Evolutionary conservation across 2,329 filamentous ascomycete genomes (phyloP), one percentile per base, ranked within the genome.

Genomic region (Macrophomina phaseolina): DNA sequence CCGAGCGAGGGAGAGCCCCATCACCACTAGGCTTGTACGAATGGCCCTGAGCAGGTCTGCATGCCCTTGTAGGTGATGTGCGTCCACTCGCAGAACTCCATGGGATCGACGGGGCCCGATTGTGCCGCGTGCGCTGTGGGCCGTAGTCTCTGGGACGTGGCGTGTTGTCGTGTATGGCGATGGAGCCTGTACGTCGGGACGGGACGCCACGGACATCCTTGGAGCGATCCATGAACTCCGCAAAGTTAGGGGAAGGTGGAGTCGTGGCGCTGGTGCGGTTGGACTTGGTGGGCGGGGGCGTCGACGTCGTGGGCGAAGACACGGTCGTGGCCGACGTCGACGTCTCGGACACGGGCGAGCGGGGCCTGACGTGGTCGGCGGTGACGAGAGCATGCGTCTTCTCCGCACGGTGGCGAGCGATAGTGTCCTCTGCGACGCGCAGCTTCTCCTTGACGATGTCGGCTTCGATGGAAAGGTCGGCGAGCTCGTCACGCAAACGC

Each of bases 361-460:
- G 90, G 40, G 84, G 82, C 65, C 81, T 80, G 48, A 81, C 76
- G 40, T 79, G 81, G 68, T 82, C 83, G 63, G 82, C 81, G 49
- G 81, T 80, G 58, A 85, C 73, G 6, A 84, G 79, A 66, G 82
- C 79, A 42, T 77, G 79, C 52, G 84, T 82, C 73, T 85, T 86
- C 72, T 82, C 81, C 68, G 82, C 81, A 69, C 83, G 80, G 70
- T 84, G 80, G 32, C 81, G 77, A 67, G 85, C 81, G 34, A 83
- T 80, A 9, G 80, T 81, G 42, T 79, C 79, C 73, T 89, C 85
- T 42, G 86, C 83, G 66, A 94, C 91, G 76, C 91, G 91, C 75
- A 98, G 84, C 85, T 97, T 98, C 84, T 97, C 93, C 75, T 95
- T 91, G 74, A 94, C 87, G 74, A 99, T 95, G 75, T 98, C 95